These are phyloP conservation scores for Trichosporon inkin DNA, from an alignment of 1,284 basidiomycete genomes.

Conservation along the genomic window DNA sequence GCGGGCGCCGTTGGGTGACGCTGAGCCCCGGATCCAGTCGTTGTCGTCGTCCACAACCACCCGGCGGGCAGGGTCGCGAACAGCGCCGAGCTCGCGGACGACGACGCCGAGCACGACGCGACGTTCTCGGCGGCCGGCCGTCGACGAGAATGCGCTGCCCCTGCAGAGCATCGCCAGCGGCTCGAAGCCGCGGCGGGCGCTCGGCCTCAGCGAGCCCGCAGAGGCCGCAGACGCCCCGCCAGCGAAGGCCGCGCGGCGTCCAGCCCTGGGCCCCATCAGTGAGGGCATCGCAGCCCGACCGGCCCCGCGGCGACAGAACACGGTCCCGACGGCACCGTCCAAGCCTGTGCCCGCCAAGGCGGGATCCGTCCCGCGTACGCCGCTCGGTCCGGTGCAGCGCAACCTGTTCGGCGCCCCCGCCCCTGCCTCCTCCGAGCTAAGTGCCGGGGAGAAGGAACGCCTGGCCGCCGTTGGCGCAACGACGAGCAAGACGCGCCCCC, in stretches of 20 bases:
- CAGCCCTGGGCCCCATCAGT: not conserved
- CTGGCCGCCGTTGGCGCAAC: too few relatives aligned
- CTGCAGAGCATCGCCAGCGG: not conserved
- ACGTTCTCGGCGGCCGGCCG: not conserved
- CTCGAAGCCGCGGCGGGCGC: not conserved
- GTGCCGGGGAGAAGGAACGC: too few relatives aligned
- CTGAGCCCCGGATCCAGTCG: not conserved
- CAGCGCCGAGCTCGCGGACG: not conserved
- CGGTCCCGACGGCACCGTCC: not conserved
- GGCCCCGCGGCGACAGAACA: not conserved
- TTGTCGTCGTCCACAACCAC: not conserved
- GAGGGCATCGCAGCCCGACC: not conserved
- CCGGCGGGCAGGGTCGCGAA: too few relatives aligned
- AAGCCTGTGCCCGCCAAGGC: not conserved
- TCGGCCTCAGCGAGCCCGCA: not conserved
- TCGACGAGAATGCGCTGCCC: not conserved
- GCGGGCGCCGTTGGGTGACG: not conserved
- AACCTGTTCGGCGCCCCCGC: constrained; percentile 1
- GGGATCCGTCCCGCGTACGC: too few relatives aligned
- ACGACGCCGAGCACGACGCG: not conserved
- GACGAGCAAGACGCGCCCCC: too few relatives aligned
- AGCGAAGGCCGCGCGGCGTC: not conserved
- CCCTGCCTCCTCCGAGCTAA: not conserved
- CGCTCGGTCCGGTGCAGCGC: not conserved
- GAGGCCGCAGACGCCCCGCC: not conserved